Percentiles rank a stretch among this genome's conserved stretches.
phyloP scores from a whole-genome alignment of 2,329 filamentous ascomycete species.

The Cytospora piceae region DNA sequence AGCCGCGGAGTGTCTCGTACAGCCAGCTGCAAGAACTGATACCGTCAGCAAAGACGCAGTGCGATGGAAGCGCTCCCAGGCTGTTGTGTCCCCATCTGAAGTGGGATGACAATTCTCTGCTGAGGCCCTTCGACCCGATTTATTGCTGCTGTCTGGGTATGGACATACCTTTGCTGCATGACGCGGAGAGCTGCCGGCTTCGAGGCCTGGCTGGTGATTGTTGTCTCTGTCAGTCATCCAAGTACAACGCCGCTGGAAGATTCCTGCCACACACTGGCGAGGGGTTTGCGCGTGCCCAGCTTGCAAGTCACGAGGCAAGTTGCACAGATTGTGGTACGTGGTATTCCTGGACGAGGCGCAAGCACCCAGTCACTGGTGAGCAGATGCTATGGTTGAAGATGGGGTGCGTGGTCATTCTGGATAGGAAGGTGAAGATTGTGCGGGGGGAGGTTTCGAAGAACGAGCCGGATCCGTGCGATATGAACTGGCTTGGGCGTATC shows the following conservation, averaged over 20 bases:
- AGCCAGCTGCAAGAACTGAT: background rate
- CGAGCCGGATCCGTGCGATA: background rate
- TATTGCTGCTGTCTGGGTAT: constrained; percentile 3
- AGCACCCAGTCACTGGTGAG: background rate
- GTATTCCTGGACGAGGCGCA: background rate
- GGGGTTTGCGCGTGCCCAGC: background rate
- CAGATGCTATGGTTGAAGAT: background rate
- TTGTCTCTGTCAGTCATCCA: background rate
- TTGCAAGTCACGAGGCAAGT: background rate
- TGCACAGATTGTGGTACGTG: background rate
- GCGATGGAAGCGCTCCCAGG: background rate
- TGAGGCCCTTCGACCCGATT: constrained; percentile 5
- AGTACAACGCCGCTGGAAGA: background rate
- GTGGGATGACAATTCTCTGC: background rate
- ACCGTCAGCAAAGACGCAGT: background rate
- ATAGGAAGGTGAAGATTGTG: background rate
- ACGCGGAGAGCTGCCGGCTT: background rate
- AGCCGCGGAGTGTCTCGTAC: background rate
- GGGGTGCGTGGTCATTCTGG: background rate
- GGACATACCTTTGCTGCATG: background rate
- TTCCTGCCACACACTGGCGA: background rate
- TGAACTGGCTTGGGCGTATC: background rate
- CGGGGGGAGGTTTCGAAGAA: background rate
- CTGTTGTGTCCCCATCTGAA: background rate
- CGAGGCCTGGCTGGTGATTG: background rate